Evolutionary conservation across 257 asterid species (phyloP).

Genomic region (Catharanthus roseus): DNA sequence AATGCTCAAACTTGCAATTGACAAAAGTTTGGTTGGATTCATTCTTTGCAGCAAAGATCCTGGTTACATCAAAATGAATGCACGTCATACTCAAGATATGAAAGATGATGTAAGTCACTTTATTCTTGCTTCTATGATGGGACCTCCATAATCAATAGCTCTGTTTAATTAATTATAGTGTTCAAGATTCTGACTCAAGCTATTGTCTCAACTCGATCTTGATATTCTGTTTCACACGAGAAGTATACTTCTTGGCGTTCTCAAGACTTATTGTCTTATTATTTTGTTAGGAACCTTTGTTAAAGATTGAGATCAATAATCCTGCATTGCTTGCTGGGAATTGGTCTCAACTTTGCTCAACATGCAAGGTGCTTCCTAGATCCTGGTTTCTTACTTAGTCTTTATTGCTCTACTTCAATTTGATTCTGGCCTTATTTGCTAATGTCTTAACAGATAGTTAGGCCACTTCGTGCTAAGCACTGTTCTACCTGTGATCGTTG

Average conservation of each 20-base stretch:
- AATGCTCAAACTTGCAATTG: constrained; percentile 5
- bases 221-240: neutral
- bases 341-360: constrained; percentile 98
- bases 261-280: constrained; percentile 4
- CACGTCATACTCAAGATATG: constrained; percentile 49
- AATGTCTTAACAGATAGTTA: constrained; percentile 58
- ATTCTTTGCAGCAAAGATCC: constrained; percentile 84
- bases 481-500: constrained; percentile 98
- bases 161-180: neutral
- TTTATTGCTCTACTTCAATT: neutral
- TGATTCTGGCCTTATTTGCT: constrained; percentile 14
- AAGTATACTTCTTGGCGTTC: neutral
- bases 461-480: constrained; percentile 99
- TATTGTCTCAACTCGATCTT: neutral
- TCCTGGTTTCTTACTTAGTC: constrained; percentile 10
- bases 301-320: constrained; percentile 69
- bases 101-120: constrained; percentile 79
- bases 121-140: neutral
- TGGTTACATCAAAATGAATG: constrained; percentile 70
- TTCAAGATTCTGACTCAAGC: neutral
- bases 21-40: constrained; percentile 11
- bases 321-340: constrained; percentile 94
- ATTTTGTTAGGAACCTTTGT: constrained; percentile 70
- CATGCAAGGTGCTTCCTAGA: constrained; percentile 74
- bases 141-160: neutral